Evolutionary conservation across 176 grass and related monocot genomes (phyloP).

Genomic region (Ensete glaucum): DNA sequence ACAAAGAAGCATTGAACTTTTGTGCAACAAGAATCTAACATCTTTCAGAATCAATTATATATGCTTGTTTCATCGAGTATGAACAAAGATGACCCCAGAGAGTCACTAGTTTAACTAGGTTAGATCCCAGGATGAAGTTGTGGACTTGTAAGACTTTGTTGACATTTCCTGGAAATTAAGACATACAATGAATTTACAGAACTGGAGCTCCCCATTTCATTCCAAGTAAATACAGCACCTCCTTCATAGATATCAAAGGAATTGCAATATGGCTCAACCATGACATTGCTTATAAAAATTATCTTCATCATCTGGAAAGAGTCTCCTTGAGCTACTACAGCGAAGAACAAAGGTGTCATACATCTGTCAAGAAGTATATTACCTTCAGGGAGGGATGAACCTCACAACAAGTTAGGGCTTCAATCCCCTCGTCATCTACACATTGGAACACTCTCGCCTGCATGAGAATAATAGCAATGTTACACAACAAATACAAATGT

Average conservation of each 20-base stretch:
- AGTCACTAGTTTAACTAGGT: neutral
- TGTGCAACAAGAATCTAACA: neutral
- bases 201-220: neutral
- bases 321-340: neutral
- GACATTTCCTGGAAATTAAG: neutral
- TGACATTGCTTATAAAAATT: neutral
- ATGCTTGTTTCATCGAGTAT: neutral
- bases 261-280: neutral
- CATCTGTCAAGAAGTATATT: neutral
- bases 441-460: conserved; percentile 63
- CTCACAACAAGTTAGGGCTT: neutral
- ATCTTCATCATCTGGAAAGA: neutral
- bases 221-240: neutral
- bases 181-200: neutral
- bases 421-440: conserved; percentile 25
- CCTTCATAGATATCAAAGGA: neutral
- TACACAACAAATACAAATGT: neutral
- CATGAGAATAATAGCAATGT: conserved; percentile 2
- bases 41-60: neutral
- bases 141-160: too few relatives aligned
- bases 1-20: neutral
- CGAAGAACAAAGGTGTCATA: neutral
- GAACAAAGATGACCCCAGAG: neutral
- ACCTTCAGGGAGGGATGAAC: neutral
- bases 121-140: neutral